A percentile compares a stretch with the other conserved stretches of the same genome.
phyloP scores from a whole-genome alignment of 768 basidiomycete genomes.

The Phanerochaete sordida region DNA sequence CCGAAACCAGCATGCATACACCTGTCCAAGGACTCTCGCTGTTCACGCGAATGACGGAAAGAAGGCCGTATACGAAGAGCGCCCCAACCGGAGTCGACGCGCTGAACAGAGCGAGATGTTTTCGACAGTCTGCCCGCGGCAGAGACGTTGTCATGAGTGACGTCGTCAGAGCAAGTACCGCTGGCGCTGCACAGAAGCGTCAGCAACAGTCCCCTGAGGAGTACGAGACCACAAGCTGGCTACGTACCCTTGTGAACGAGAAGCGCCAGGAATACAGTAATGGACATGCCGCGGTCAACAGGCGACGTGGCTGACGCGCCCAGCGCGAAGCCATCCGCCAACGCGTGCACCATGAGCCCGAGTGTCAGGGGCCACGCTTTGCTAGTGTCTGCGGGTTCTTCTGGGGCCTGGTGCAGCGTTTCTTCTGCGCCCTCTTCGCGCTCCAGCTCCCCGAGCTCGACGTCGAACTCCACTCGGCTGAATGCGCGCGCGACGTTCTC shows the following conservation, averaged over 20 bases:
- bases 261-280: conserved; percentile 88
- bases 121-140: conserved; percentile 62
- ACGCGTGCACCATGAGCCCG: conserved; percentile 82
- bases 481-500: conserved; percentile 13
- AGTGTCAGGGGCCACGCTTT: conserved; percentile 73
- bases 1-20: conserved; percentile 78
- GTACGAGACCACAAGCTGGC: too few species aligned
- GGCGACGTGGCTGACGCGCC: conserved; percentile 61
- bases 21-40: conserved; percentile 60
- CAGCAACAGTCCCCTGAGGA: too few species aligned
- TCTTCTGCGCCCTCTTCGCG: conserved; percentile 30
- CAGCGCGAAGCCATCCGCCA: conserved; percentile 90
- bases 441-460: conserved; percentile 59
- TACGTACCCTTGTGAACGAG: conserved; percentile 81
- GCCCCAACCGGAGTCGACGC: conserved; percentile 84
- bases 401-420: background rate
- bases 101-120: conserved; percentile 74
- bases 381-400: conserved; percentile 24
- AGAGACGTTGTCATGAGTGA: conserved; percentile 79
- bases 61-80: conserved; percentile 65
- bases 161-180: conserved; percentile 84
- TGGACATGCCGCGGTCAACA: conserved; percentile 46
- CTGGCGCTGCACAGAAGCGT: conserved; percentile 58
- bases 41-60: conserved; percentile 50
- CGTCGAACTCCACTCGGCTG: conserved; percentile 50